Percentiles rank a stretch among this genome's conserved stretches.
Conservation (phyloP, 371 early-diverging fungal species). For the Homolaphlyctis polyrhiza region DNA sequence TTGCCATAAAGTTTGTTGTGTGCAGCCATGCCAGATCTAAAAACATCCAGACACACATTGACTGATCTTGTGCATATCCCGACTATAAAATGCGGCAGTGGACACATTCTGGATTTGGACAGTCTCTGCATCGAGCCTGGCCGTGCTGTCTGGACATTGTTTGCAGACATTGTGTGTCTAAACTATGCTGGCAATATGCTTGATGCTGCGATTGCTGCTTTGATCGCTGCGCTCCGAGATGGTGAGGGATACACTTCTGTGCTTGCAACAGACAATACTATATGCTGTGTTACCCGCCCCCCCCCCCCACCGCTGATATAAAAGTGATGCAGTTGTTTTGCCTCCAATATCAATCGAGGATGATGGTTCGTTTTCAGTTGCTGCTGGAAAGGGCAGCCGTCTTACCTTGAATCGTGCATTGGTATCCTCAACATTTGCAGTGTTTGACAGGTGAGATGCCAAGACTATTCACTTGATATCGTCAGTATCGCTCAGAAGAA, state of each 20-base stretch:
- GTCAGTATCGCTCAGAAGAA: not conserved
- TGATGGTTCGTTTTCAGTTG: too few relatives aligned
- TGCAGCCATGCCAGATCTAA: too few relatives aligned
- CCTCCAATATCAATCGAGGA: too few relatives aligned
- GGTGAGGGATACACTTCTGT: too few relatives aligned
- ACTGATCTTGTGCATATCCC: not conserved
- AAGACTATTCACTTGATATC: not conserved
- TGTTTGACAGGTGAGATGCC: constrained; percentile 50
- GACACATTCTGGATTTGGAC: constrained; percentile 59
- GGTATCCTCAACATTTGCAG: constrained; percentile 55
- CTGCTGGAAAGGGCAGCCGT: too few relatives aligned
- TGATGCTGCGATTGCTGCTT: constrained; percentile 80
- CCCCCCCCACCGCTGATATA: too few relatives aligned
- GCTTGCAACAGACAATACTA: too few relatives aligned
- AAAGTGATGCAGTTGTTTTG: too few relatives aligned
- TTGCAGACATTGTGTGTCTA: constrained; percentile 85
- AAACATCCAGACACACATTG: not conserved
- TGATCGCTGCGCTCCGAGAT: constrained; percentile 65
- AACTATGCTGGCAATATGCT: constrained; percentile 87
- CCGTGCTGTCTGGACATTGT: constrained; percentile 84
- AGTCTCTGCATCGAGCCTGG: constrained; percentile 77
- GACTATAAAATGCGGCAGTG: not conserved
- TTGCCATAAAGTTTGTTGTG: constrained; percentile 53
- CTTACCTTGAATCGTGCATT: not conserved
- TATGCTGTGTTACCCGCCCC: too few relatives aligned